Evolutionary conservation across 192 early-diverging fungal genomes (phyloP), one percentile per base, ranked within the genome.

Genomic region (Linnemannia hyalina): DNA sequence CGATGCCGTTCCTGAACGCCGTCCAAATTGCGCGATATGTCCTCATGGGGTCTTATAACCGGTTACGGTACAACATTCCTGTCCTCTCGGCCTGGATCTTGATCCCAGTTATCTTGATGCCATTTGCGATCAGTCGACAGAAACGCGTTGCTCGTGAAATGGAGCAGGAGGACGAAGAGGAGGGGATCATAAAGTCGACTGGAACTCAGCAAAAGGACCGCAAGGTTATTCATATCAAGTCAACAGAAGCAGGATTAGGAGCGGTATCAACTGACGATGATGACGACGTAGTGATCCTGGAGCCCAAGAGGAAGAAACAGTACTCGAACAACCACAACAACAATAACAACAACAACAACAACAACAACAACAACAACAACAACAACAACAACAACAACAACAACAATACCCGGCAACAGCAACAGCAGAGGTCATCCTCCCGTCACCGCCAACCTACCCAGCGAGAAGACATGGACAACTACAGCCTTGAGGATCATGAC

Each of bases 1-100:
- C 88, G 16, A 83, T 89, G 80, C 91, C 91, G 1, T 92, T 90
- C 82, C 75, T 85, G 73, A 92, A 92, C 55, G 91, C 89, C 6
- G 79, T 89, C 0, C 83, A 85, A 40, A 81, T 92, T 9, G 76
- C 80, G 10, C 70, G 86, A 22, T 84, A 82, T 54, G 83, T 92
- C 18, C 75, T 89, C 22, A 92, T 88, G 77, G 90, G 90, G n/a
- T 87, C 80, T 7, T 89, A 84, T 32, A 87, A 89, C 6, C 81
- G 76, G 3, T 44, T 90, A 10, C 80, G 78, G 35, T 78, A 74
- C 54, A 89, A 89, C 41, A 46, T 90, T 1, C 83, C 86, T 9
- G 70, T 92, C 35, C 46, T 92, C 70, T 41, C 83, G 20, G 86
- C 78, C 49, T 90, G 90, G 83, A 82, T 88, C 65, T 46, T 71